phyloP scores from a whole-genome alignment of 2,329 filamentous ascomycete genomes.

The Xylogone sp. region DNA sequence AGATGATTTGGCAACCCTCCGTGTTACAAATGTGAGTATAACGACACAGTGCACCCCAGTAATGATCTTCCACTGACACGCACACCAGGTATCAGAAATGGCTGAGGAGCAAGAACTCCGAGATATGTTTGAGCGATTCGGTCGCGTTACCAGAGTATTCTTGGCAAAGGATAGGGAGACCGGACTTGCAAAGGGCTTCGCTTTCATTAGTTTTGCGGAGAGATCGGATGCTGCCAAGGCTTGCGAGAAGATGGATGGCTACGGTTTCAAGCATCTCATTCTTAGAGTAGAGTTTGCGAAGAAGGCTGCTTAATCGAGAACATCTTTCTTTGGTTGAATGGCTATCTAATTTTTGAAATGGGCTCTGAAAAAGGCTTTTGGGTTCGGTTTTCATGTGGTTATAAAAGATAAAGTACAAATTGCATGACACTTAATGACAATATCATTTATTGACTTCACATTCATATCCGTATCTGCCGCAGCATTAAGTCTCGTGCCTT shows the following conservation, averaged over 20 bases:
- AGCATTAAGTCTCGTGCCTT: no score
- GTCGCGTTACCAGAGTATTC: slow-evolving; percentile 95
- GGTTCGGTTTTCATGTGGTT: neutral
- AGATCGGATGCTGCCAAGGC: slow-evolving; percentile 85
- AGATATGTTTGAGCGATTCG: slow-evolving; percentile 97
- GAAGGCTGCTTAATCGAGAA: slow-evolving; percentile 47
- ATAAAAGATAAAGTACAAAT: neutral
- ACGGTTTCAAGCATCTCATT: slow-evolving; percentile 83
- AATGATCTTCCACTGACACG: slow-evolving; percentile 11
- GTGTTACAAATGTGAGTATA: slow-evolving; percentile 88
- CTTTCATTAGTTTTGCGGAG: slow-evolving; percentile 96
- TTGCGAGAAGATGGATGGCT: slow-evolving; percentile 97
- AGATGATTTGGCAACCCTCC: slow-evolving; percentile 92
- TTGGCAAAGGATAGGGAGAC: slow-evolving; percentile 97
- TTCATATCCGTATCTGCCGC: neutral
- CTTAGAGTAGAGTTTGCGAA: slow-evolving; percentile 86
- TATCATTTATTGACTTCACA: neutral
- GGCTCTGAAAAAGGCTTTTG: neutral
- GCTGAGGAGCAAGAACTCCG: slow-evolving; percentile 93
- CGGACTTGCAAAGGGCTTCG: slow-evolving; percentile 94
- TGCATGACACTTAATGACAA: neutral
- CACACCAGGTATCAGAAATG: slow-evolving; percentile 80
- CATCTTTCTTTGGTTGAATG: neutral
- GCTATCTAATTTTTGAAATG: neutral
- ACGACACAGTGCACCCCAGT: neutral